Base-by-base conservation (phyloP, 129 eudicot species). In the Solidago caesia region DNA sequence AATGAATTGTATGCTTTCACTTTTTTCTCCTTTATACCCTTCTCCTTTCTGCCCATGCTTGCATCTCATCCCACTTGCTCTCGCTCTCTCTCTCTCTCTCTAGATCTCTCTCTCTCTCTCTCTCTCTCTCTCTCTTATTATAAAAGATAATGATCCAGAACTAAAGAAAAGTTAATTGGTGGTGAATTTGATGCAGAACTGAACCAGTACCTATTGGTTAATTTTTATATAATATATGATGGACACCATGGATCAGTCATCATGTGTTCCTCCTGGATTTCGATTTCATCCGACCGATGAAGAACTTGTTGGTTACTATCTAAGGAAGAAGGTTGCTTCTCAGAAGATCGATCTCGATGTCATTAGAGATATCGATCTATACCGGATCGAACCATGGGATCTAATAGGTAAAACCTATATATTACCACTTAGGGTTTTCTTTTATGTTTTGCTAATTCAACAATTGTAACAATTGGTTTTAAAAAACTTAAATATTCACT, bases 321-420 rank as follows among this genome's bases (percentile, higher is more conserved):
- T 91, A 39, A 84, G 92, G 84, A 91, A 91, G 89, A 91, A 91
- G 72, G 76, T 91, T 72, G 91, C 95, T 2, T 88, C 95, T 11
- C 97, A 91, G 62, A 91, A 77, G 83, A 91, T 91, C 51, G 97
- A 91, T 84, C 97, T 88, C 51, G 97, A 91, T 63, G 95, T 91
- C 63, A 88, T 91, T 56, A 83, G 89, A 69, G 95, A 91, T 16
- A 88, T 91, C 68, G 95, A 91, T 88, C 88, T 91, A 21, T 91
- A 91, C 74, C 64, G 94, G 68, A 91, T 91, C 12, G 97, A 91
- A 82, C 97, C 97, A 5, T 91, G 97, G 97, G 96, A 89, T 83
- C 90, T 89, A 41, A 87, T 80, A 81, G 96, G 96, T 89, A 89
- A 6, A 13, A 52, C 13, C 58, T 21, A 21, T 21, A 21, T 10